phyloP scores from a whole-genome alignment of 371 early-diverging fungal species.

The Phascolomyces articulosus region DNA sequence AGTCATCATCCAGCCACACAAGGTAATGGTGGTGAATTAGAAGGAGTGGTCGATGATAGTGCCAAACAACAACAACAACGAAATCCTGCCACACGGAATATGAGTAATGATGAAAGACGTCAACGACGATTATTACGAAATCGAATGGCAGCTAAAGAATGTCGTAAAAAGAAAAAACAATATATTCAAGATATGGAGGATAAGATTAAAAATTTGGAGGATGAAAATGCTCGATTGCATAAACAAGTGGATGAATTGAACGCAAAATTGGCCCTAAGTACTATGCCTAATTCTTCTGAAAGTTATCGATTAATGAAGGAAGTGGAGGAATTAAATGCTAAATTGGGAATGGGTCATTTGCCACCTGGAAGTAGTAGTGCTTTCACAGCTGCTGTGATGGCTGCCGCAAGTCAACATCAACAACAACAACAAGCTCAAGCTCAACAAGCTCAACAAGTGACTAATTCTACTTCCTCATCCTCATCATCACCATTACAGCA shows the following conservation, averaged over 20 bases:
- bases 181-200: constrained; percentile 77
- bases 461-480: too few species aligned
- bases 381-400: constrained; percentile 36
- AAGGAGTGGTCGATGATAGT: constrained; percentile 15
- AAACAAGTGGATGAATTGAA: constrained; percentile 71
- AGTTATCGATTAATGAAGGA: constrained; percentile 64
- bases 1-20: background rate
- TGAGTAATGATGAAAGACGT: constrained; percentile 73
- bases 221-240: constrained; percentile 62
- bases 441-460: background rate
- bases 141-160: constrained; percentile 82
- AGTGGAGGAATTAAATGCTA: constrained; percentile 72
- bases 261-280: constrained; percentile 62
- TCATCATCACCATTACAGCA: constrained; percentile 3
- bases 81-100: constrained; percentile 31
- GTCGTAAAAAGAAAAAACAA: constrained; percentile 83
- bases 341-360: constrained; percentile 58
- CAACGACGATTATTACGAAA: constrained; percentile 77
- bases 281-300: constrained; percentile 62
- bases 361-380: constrained; percentile 27
- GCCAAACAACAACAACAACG: constrained; percentile 22
- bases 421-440: constrained; percentile 9
- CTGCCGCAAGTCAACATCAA: constrained; percentile 25
- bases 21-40: constrained; percentile 8
- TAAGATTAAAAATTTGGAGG: constrained; percentile 62